phyloP scores from a whole-genome alignment of 2,329 filamentous ascomycete genomes.

The Epichloe gansuensis region DNA sequence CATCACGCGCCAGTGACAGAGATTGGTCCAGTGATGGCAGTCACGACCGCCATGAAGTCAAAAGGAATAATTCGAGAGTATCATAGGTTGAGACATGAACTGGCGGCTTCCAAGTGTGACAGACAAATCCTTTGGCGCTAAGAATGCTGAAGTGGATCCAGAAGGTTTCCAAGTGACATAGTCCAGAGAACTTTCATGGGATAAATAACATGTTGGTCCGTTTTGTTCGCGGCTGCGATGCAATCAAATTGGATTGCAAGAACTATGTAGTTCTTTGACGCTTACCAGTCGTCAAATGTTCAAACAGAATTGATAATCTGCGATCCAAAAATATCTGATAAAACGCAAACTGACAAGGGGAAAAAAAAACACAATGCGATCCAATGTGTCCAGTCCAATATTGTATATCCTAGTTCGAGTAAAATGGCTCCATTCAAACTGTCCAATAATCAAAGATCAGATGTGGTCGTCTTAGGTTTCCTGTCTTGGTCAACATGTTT shows the following conservation, averaged over 20 bases:
- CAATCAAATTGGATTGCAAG: conserved; percentile 13
- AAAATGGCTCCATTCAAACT: neutral
- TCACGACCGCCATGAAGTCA: neutral
- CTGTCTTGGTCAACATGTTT: conserved; percentile 4
- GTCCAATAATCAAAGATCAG: neutral
- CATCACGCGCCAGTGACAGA: neutral
- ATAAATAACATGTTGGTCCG: neutral
- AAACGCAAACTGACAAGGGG: neutral
- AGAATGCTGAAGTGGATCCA: neutral
- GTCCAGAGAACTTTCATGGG: neutral
- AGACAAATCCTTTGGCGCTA: no score
- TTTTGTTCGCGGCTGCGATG: conserved; percentile 11
- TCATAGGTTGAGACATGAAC: no score
- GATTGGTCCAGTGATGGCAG: neutral
- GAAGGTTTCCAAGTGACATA: neutral
- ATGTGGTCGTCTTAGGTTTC: neutral
- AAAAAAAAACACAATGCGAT: neutral
- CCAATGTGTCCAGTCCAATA: neutral
- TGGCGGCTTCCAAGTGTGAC: no score
- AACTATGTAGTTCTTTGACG: conserved; percentile 7
- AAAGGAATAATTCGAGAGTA: neutral
- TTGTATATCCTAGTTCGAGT: neutral
- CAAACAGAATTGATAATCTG: neutral
- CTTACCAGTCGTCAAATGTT: conserved; percentile 6
- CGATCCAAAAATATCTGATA: neutral